phyloP scores from a whole-genome alignment of 352 stramenopile species.

The Phytophthora melonis region DNA sequence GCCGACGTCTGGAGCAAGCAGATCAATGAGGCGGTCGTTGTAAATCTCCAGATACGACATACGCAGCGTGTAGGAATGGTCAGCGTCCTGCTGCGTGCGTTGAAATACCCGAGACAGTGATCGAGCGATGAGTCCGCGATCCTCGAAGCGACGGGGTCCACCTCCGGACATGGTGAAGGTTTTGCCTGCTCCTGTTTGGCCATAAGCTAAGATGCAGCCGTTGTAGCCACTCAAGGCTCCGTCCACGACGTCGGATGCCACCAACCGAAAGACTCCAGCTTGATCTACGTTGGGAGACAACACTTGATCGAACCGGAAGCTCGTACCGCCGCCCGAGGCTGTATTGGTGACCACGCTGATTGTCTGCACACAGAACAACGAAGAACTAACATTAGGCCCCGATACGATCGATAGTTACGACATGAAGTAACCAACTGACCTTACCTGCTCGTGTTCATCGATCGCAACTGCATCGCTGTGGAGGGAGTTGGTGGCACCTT shows the following conservation, averaged over 20 bases:
- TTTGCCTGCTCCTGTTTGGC: constrained; percentile 79
- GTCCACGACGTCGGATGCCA: constrained; percentile 63
- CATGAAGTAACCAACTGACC: background rate
- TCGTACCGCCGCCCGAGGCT: constrained; percentile 54
- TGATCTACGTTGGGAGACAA: constrained; percentile 54
- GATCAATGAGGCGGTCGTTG: constrained; percentile 91
- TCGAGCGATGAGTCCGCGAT: constrained; percentile 70
- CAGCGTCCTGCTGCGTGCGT: constrained; percentile 51
- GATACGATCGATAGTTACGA: background rate
- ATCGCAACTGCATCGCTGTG: constrained; percentile 46
- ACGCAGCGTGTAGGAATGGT: constrained; percentile 64
- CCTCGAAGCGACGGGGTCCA: constrained; percentile 54
- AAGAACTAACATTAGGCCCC: background rate
- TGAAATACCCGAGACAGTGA: constrained; percentile 68
- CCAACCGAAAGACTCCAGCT: constrained; percentile 56
- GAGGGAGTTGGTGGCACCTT: constrained; percentile 1
- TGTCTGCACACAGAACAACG: constrained; percentile 33
- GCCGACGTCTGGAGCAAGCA: constrained; percentile 29
- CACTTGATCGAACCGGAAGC: constrained; percentile 78
- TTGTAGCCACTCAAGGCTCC: constrained; percentile 78
- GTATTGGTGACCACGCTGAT: constrained; percentile 74
- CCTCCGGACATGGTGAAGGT: constrained; percentile 82
- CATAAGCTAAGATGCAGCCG: constrained; percentile 80
- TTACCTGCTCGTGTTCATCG: constrained; percentile 57
- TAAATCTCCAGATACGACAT: constrained; percentile 91